A percentile compares a stretch with the other conserved stretches of the same genome.
These are phyloP conservation scores for Nothopassalora personata DNA, from an alignment of 2,329 filamentous ascomycete genomes.

Conservation along the genomic window DNA sequence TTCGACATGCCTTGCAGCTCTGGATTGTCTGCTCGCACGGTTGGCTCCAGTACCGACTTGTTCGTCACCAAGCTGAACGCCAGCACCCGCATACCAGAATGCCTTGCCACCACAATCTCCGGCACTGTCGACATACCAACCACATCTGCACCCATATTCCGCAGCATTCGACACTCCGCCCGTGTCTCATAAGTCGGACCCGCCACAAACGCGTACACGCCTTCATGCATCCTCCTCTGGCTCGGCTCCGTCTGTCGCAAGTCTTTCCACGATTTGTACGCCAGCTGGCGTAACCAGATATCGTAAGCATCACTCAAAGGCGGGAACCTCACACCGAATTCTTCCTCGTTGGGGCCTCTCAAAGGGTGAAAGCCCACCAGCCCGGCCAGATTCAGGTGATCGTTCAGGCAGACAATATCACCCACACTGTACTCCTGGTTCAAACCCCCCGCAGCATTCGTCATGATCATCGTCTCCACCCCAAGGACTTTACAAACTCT, in stretches of 20 bases:
- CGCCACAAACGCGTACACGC: conserved; percentile 60
- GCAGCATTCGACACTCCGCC: conserved; percentile 59
- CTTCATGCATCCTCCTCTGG: conserved; percentile 54
- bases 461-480: conserved; percentile 58
- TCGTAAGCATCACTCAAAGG: conserved; percentile 63
- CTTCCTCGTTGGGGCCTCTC: conserved; percentile 57
- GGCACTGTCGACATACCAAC: conserved; percentile 67
- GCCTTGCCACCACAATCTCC: conserved; percentile 61
- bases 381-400: conserved; percentile 61
- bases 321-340: conserved; percentile 59
- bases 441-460: conserved; percentile 61
- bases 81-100: conserved; percentile 58
- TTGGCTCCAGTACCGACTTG: conserved; percentile 55
- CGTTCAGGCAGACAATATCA: conserved; percentile 61
- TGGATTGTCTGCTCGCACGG: conserved; percentile 53
- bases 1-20: conserved; percentile 47
- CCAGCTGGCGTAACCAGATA: conserved; percentile 52
- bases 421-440: conserved; percentile 60
- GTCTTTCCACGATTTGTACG: conserved; percentile 54
- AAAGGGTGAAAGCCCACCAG: conserved; percentile 57
- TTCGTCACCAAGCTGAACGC: conserved; percentile 65
- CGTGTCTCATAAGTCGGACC: conserved; percentile 63
- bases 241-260: conserved; percentile 40
- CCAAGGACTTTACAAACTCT: conserved; percentile 60
- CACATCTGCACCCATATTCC: conserved; percentile 58